Conservation (phyloP, 129 eudicot genomes). For the Heracleum sosnowskyi region DNA sequence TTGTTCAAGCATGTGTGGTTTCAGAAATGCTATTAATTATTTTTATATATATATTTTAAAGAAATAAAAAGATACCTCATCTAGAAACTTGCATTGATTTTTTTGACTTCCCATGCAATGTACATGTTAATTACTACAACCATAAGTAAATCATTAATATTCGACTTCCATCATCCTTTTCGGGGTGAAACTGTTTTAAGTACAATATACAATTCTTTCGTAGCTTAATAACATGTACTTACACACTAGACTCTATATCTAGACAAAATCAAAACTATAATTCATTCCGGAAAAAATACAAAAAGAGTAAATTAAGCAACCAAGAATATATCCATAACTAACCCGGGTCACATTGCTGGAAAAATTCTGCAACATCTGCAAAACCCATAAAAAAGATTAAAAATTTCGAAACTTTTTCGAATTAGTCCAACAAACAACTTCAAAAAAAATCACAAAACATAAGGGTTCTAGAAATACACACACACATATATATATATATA, state of each 20-base stretch:
- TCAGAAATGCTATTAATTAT: background rate
- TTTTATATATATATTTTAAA: background rate
- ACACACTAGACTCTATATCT: too few relatives aligned
- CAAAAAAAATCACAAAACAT: background rate
- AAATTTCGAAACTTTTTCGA: background rate
- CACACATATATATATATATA: background rate
- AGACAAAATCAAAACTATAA: background rate
- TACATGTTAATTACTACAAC: background rate
- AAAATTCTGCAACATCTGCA: slow-evolving; percentile 18
- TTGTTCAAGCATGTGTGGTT: background rate
- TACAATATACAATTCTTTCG: background rate
- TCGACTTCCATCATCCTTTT: background rate
- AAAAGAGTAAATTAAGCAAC: background rate
- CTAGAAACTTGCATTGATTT: background rate
- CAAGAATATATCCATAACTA: background rate
- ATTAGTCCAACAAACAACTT: background rate
- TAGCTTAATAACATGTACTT: background rate
- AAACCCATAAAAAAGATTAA: background rate
- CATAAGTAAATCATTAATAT: background rate
- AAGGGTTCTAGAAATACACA: background rate
- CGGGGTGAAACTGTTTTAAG: background rate
- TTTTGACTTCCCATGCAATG: background rate
- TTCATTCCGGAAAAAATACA: background rate
- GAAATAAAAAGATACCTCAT: background rate
- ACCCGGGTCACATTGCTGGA: slow-evolving; percentile 19